Conservation (phyloP, 2,329 filamentous ascomycete genomes). For the Sporothrix euskadiensis region DNA sequence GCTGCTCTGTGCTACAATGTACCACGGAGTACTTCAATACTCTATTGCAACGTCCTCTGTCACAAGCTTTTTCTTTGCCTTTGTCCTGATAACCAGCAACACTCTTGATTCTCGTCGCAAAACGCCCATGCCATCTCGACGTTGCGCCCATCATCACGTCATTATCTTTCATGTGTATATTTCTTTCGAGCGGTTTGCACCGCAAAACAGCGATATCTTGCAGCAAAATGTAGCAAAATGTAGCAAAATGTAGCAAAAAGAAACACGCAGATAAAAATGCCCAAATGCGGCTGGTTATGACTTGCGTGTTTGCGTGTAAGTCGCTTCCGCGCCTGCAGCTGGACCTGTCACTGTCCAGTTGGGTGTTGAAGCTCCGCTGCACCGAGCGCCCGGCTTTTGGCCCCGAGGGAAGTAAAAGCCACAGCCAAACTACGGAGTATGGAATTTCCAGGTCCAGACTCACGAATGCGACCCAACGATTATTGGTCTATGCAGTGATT, state of each 20-base stretch:
- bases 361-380: conserved; percentile 28
- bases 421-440: too few relatives aligned
- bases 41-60: conserved; percentile 16
- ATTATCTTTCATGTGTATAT: background rate
- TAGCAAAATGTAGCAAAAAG: background rate
- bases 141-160: background rate
- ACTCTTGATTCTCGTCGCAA: background rate
- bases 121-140: background rate
- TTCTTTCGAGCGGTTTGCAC: background rate
- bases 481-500: background rate
- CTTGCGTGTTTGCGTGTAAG: conserved; percentile 22
- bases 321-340: conserved; percentile 6
- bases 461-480: background rate
- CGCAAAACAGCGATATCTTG: background rate
- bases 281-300: too few relatives aligned
- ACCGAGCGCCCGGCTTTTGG: conserved; percentile 28
- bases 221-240: background rate
- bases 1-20: background rate
- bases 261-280: background rate
- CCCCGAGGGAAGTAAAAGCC: background rate
- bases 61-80: conserved; percentile 28
- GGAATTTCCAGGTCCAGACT: background rate
- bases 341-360: background rate
- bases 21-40: background rate
- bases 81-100: background rate